These are phyloP conservation scores for Dictyostelium capitatum DNA, from an alignment of 78 protist genomes.

Conservation along the genomic window DNA sequence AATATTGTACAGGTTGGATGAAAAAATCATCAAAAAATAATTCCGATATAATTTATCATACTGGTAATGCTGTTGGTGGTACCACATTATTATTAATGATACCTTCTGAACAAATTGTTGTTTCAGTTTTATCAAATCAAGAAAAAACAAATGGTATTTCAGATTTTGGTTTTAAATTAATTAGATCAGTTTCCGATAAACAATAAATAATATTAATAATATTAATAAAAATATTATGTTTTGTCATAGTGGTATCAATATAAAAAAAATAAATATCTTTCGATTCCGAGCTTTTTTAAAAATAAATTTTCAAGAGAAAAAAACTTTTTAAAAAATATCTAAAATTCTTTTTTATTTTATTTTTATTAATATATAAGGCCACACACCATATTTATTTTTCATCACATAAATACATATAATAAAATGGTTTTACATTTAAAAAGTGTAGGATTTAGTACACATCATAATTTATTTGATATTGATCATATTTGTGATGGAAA, in stretches of 20 bases:
- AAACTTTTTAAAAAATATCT: too few species aligned
- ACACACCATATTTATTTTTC: too few species aligned
- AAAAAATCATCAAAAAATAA: background rate
- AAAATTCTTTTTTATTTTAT: too few species aligned
- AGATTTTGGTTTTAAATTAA: slow-evolving; percentile 25
- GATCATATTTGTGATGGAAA: background rate
- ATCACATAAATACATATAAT: too few species aligned
- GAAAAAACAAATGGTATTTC: slow-evolving; percentile 2
- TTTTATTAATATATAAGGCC: too few species aligned
- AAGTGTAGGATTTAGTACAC: background rate
- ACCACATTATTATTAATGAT: background rate
- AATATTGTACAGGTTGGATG: slow-evolving; percentile 61
- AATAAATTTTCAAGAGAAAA: too few species aligned
- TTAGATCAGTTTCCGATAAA: slow-evolving; percentile 12
- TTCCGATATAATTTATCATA: slow-evolving; percentile 32
- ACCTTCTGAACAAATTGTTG: slow-evolving; percentile 43
- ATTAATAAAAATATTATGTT: background rate
- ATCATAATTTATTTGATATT: background rate
- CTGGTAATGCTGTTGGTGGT: slow-evolving; percentile 77
- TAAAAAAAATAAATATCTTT: too few species aligned
- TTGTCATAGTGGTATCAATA: too few species aligned
- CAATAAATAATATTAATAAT: background rate
- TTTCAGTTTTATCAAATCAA: slow-evolving; percentile 39
- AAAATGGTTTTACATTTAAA: background rate
- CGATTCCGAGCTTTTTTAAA: too few species aligned